Evolutionary conservation across 2,329 filamentous ascomycete genomes (phyloP), one percentile per base, ranked within the genome.

Genomic region (Aspergillus puulaauensis): DNA sequence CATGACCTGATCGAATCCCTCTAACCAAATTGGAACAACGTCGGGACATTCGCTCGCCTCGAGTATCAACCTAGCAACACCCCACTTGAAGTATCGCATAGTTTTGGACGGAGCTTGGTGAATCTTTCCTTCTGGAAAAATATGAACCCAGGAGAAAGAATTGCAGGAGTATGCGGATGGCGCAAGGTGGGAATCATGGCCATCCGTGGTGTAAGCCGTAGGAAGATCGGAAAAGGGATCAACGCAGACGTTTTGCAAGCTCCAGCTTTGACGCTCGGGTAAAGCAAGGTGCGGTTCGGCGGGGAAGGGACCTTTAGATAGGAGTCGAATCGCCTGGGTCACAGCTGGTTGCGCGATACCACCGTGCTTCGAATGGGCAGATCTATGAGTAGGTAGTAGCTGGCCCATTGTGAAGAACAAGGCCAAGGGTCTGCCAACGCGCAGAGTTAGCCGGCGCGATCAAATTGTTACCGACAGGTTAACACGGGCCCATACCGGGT

Each of bases 71-170:
- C 95, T 86, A 6, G 93, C 91, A 2, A 98, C 82, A 1, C 95
- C 95, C 95, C 95, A 99, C 79, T 96, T 97, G 84, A 98, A 98
- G 77, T 99, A 99, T 31, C 95, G 89, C 81, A 98, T 88, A 7
- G 88, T 86, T 66, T 87, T 86, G 43, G 86, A 80, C 1, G 89
- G 84, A 64, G 91, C 87, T 77, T 99, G 95, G 75, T 98, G 93
- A 46, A 96, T 91, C 74, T 90, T 91, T 48, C 92, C 95, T 76
- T 99, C 95, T 12, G 95, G 95, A 74, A 98, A 98, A 54, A 98
- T 89, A 74, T 99, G 95, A 4, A 99, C 80, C 95, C 95, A 99
- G 45, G 86, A 85, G 73, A 90, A 83, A 46, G 85, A 86, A 66
- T 91, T 87, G 62, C 77, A 82, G 2, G 84, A 74, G 71, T 90